Percentiles rank a stretch among this genome's conserved stretches.
phyloP scores from a whole-genome alignment of 495 filamentous ascomycete genomes.

The Stereocaulon alpinum region DNA sequence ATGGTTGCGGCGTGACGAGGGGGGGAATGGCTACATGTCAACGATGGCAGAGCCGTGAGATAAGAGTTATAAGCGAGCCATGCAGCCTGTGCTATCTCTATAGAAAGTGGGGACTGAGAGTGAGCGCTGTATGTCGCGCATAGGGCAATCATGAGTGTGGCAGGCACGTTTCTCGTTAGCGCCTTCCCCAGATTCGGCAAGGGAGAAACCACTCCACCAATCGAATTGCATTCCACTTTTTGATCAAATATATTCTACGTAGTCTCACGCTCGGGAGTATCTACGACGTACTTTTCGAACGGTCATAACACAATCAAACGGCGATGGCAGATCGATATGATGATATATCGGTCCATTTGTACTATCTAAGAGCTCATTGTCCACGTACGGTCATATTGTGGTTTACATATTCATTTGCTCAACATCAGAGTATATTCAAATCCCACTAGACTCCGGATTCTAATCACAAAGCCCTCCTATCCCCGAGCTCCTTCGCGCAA shows the following conservation, averaged over 20 bases:
- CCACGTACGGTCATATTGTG: neutral
- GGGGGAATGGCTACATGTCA: neutral
- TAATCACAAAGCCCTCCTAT: neutral
- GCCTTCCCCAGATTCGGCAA: constrained; percentile 11
- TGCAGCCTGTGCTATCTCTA: neutral
- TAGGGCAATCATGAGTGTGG: neutral
- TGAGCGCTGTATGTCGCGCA: neutral
- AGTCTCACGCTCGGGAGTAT: too few relatives aligned
- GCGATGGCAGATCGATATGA: neutral
- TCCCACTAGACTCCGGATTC: neutral
- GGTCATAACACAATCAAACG: too few relatives aligned
- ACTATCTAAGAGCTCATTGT: neutral
- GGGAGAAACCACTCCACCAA: neutral
- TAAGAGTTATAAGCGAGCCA: neutral
- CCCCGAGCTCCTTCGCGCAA: neutral
- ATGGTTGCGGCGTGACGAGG: neutral
- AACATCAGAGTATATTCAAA: neutral
- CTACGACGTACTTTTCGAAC: too few relatives aligned
- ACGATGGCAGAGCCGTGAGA: neutral
- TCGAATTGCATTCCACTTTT: too few relatives aligned
- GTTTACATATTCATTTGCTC: neutral
- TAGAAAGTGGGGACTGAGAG: neutral
- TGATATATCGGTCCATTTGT: neutral
- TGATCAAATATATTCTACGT: too few relatives aligned
- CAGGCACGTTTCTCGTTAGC: neutral